Evolutionary conservation across 2,329 filamentous ascomycete genomes (phyloP).

Genomic region (Raffaelea arxii): DNA sequence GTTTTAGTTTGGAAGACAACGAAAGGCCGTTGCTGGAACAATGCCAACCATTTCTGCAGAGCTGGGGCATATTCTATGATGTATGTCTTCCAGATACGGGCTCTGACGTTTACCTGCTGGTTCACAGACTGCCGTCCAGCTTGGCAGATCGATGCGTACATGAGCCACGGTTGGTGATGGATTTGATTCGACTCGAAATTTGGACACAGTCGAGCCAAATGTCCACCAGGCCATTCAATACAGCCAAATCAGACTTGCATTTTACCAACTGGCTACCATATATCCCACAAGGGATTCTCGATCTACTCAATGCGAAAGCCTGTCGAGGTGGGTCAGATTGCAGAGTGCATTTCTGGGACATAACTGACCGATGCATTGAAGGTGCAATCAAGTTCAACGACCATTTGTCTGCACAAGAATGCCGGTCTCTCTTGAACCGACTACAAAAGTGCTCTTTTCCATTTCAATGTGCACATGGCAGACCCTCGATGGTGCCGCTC

Average conservation of each 20-base stretch:
- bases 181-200: slow-evolving; percentile 64
- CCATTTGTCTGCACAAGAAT: slow-evolving; percentile 45
- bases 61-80: slow-evolving; percentile 69
- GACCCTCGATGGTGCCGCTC: slow-evolving; percentile 56
- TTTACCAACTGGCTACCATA: too few relatives aligned
- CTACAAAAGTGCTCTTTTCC: slow-evolving; percentile 61
- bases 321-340: slow-evolving; percentile 53
- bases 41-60: slow-evolving; percentile 46
- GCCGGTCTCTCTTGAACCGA: slow-evolving; percentile 42
- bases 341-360: not conserved
- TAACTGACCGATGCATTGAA: slow-evolving; percentile 11
- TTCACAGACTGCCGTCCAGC: slow-evolving; percentile 55
- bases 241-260: not conserved
- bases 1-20: slow-evolving; percentile 52
- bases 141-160: slow-evolving; percentile 67
- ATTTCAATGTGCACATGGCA: slow-evolving; percentile 76
- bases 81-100: not conserved
- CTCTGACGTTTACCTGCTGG: slow-evolving; percentile 25
- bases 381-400: slow-evolving; percentile 83
- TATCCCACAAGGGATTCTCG: slow-evolving; percentile 66
- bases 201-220: slow-evolving; percentile 43
- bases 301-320: slow-evolving; percentile 65
- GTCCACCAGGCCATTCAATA: not conserved
- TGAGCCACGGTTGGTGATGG: slow-evolving; percentile 62
- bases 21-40: slow-evolving; percentile 52